Evolutionary conservation across 305 asterid species (phyloP).

Genomic region (Rubia peregrina): DNA sequence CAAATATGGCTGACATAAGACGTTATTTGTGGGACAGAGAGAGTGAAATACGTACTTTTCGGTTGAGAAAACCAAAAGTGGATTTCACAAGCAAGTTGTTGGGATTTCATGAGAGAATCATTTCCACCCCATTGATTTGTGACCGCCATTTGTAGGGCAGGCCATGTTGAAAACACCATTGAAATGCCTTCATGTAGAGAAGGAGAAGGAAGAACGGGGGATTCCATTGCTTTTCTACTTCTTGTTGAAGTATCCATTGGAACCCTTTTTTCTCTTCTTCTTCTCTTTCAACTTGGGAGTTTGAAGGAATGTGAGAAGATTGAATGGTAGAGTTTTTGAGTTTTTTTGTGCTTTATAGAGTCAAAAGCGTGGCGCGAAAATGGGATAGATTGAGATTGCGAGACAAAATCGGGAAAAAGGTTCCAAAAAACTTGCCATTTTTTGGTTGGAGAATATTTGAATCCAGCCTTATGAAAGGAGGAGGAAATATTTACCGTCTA

Average conservation of each 20-base stretch:
- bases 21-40: not conserved
- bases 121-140: slow-evolving; percentile 41
- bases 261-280: slow-evolving; percentile 4
- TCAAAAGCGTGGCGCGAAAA: slow-evolving; percentile 14
- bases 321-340: not conserved
- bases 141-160: slow-evolving; percentile 39
- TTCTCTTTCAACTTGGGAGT: not conserved
- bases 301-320: not conserved
- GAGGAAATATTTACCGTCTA: not conserved
- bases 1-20: not conserved
- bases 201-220: slow-evolving; percentile 7
- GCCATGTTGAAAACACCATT: slow-evolving; percentile 28
- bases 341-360: not conserved
- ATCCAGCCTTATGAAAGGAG: not conserved
- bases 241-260: slow-evolving; percentile 8
- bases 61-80: slow-evolving; percentile 33
- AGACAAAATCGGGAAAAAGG: slow-evolving; percentile 11
- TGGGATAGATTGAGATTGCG: slow-evolving; percentile 7
- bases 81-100: slow-evolving; percentile 29
- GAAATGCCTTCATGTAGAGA: slow-evolving; percentile 27
- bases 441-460: not conserved
- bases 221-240: not conserved
- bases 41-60: slow-evolving; percentile 14
- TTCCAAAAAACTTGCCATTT: not conserved
- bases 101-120: slow-evolving; percentile 32